Evolutionary conservation across 805 yeast species (phyloP).

Genomic region (Lipomyces sp.): DNA sequence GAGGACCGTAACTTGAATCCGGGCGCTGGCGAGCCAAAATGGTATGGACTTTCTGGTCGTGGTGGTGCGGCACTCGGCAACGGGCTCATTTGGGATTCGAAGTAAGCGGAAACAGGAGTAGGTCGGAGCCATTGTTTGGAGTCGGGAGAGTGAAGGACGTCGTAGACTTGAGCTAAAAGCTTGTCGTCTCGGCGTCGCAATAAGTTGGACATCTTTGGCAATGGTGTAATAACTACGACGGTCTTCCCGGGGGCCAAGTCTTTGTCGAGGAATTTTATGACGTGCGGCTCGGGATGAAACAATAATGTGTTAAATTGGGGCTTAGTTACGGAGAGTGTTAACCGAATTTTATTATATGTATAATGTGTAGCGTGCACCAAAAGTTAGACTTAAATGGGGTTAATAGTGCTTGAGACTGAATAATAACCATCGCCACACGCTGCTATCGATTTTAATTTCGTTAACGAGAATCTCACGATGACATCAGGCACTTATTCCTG

Average conservation of each 20-base stretch:
- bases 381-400: too few species aligned
- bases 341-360: too few species aligned
- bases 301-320: too few species aligned
- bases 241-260: not conserved
- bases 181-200: conserved; percentile 1
- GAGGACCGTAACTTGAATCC: conserved; percentile 9
- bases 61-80: not conserved
- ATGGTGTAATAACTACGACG: not conserved
- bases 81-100: not conserved
- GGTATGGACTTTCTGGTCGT: not conserved
- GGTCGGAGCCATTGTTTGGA: not conserved
- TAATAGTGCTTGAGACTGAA: too few species aligned
- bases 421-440: too few species aligned
- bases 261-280: not conserved
- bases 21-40: conserved; percentile 15
- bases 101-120: not conserved
- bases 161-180: not conserved
- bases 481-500: not conserved
- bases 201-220: not conserved
- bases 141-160: not conserved
- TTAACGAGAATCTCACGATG: not conserved
- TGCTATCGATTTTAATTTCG: too few species aligned
- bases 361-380: too few species aligned
- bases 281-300: not conserved
- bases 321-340: too few species aligned